Evolutionary conservation across 306 rosid genomes (phyloP), one percentile per base, ranked within the genome.

Genomic region (Lathyrus oleraceus): DNA sequence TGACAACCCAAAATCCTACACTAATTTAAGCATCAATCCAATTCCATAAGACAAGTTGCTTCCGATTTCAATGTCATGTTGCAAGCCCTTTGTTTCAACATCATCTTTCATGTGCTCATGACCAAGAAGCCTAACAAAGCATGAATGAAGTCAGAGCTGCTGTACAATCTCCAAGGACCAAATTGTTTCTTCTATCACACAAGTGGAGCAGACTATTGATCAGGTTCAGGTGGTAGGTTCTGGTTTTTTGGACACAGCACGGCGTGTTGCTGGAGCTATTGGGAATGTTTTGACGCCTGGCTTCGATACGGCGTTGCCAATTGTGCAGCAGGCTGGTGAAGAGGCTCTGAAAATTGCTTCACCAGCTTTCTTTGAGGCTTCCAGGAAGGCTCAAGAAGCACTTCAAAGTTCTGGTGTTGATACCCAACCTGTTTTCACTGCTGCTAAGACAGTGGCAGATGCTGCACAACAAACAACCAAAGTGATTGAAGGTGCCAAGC

Each of bases 171-270:
- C 89, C 62, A 90, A 90, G 74, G 98, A 92, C 49, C 96, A 88
- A 66, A 86, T 92, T 20, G n/a, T n/a, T n/a, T n/a, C n/a, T n/a
- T n/a, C n/a, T n/a, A n/a, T n/a, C n/a, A n/a, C n/a, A n/a, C n/a
- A 88, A 97, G 94, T 82, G 83, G 97, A 90, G 91, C 81, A 87
- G 65, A 85, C 97, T 10, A 52, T 94, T 27, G 90, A 88, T 52
- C 88, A 88, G 79, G 86, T 86, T 83, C 95, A 87, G 84, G 92
- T 76, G 77, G 85, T 62, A 78, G 85, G 89, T 63, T 88, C 96
- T 16, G 73, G 81, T 69, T 73, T 94, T 21, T 25, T 85, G 2
- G 89, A 82, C 21, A 43, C 75, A 10, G 79, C 95, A 40, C 83
- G 56, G 71, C 80, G 73, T 42, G 74, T 80, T 15, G 56, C 86